Conservation (phyloP, 352 stramenopile genomes). For the Phytophthora macrochlamydospora region DNA sequence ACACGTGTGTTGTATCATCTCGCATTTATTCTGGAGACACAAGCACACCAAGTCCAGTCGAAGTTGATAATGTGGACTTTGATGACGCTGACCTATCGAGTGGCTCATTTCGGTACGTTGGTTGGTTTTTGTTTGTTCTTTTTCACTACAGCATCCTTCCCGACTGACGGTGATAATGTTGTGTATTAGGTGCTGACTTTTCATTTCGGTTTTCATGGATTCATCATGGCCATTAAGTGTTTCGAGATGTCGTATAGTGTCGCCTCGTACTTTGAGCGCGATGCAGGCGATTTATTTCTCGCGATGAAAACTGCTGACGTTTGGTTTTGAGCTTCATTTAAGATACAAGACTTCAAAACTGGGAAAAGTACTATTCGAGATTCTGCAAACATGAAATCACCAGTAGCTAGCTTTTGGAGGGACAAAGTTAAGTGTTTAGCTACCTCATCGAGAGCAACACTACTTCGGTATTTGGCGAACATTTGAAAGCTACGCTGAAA, state of each 20-base stretch:
- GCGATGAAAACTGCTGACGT: too few relatives aligned
- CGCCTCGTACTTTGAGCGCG: not conserved
- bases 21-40: constrained; percentile 27
- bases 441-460: too few relatives aligned
- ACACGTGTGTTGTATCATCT: constrained; percentile 14
- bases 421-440: too few relatives aligned
- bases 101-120: constrained; percentile 12
- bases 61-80: constrained; percentile 18
- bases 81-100: not conserved
- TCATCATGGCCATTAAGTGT: not conserved
- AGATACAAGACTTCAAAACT: too few relatives aligned
- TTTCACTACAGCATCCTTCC: not conserved
- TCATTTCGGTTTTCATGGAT: constrained; percentile 7
- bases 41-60: constrained; percentile 8
- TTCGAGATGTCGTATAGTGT: not conserved
- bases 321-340: too few relatives aligned
- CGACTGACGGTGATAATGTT: not conserved
- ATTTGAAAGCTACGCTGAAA: too few relatives aligned
- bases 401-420: too few relatives aligned
- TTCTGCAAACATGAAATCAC: too few relatives aligned
- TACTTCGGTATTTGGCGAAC: too few relatives aligned
- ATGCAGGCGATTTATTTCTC: not conserved
- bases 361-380: too few relatives aligned
- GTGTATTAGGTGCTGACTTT: constrained; percentile 1
- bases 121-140: not conserved